These are phyloP conservation scores for Phytophthora capsici DNA, from an alignment of 352 stramenopile species.

Conservation along the genomic window DNA sequence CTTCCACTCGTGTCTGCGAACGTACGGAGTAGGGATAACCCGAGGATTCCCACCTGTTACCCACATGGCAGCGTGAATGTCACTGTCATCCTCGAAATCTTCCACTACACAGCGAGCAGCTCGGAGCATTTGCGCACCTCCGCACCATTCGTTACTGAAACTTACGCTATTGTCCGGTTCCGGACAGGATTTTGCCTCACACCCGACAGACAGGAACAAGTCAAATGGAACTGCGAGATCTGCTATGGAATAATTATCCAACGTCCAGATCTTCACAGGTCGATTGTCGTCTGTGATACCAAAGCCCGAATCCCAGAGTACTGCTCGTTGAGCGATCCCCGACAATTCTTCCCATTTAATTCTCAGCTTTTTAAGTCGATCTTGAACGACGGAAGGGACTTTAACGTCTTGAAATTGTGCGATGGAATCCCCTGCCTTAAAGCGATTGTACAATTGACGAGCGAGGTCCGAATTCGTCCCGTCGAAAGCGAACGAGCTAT, in stretches of 20 bases:
- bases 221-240: constrained; percentile 22
- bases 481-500: constrained; percentile 24
- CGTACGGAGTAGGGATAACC: constrained; percentile 1
- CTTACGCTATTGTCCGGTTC: constrained; percentile 20
- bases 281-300: not conserved
- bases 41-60: constrained; percentile 14
- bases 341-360: constrained; percentile 12
- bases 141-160: constrained; percentile 25
- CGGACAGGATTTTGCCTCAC: constrained; percentile 11
- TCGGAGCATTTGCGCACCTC: constrained; percentile 22
- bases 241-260: constrained; percentile 15
- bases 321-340: constrained; percentile 26
- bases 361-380: not conserved
- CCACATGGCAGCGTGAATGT: constrained; percentile 30
- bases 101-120: constrained; percentile 22
- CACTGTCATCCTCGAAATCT: constrained; percentile 4
- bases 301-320: constrained; percentile 36
- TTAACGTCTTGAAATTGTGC: not conserved
- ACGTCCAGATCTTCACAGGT: constrained; percentile 27
- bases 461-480: constrained; percentile 36
- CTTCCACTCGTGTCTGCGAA: constrained; percentile 20
- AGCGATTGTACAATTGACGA: constrained; percentile 27
- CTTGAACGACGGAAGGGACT: not conserved
- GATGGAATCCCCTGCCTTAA: not conserved
- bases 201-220: constrained; percentile 8